A percentile compares a stretch with the other conserved stretches of the same genome.
Conservation (phyloP, 768 basidiomycete species). For the Suillus hirtellus region DNA sequence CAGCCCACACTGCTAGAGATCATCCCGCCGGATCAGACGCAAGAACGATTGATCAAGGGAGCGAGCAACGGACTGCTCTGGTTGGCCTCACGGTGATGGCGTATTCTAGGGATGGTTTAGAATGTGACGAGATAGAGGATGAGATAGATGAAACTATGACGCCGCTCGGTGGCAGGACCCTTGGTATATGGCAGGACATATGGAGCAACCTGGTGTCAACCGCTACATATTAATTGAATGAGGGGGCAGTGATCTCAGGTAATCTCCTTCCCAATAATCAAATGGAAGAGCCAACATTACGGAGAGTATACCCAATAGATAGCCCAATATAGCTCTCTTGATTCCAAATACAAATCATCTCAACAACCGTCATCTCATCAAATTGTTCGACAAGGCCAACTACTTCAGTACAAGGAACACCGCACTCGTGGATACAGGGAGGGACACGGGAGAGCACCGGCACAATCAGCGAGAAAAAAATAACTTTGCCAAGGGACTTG, state of each 20-base stretch:
- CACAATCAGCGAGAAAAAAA: conserved; percentile 15
- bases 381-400: conserved; percentile 9
- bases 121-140: conserved; percentile 5
- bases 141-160: conserved; percentile 7
- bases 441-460: conserved; percentile 5
- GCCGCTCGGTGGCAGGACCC: conserved; percentile 7
- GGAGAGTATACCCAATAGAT: background rate
- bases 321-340: background rate
- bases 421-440: conserved; percentile 23
- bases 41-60: conserved; percentile 1
- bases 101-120: conserved; percentile 1
- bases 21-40: conserved; percentile 4
- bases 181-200: background rate
- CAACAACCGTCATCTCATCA: background rate
- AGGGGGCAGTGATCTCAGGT: conserved; percentile 1
- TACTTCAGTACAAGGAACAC: conserved; percentile 12
- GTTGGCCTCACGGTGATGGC: background rate
- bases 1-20: background rate
- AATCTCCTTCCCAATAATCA: conserved; percentile 1
- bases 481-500: conserved; percentile 18
- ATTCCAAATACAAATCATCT: background rate
- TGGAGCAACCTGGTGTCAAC: background rate
- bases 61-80: background rate
- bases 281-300: background rate
- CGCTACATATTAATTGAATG: conserved; percentile 4